phyloP scores from a whole-genome alignment of 257 asterid species.

The Datura wrightii region DNA sequence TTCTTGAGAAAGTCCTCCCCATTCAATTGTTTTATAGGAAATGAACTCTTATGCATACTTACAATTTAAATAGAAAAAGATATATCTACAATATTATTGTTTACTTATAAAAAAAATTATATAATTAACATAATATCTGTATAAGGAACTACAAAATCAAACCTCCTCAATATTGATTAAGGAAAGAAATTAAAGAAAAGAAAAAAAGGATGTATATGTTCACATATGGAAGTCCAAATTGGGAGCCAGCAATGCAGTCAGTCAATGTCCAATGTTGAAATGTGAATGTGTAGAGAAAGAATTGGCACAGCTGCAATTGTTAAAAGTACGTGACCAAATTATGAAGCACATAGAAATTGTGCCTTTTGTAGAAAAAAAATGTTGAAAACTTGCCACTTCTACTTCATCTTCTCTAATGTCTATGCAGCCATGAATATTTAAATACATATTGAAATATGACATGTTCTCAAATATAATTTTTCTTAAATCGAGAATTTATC shows the following conservation, averaged over 20 bases:
- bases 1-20: no score
- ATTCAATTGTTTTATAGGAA: no score
- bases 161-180: background rate
- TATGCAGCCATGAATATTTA: background rate
- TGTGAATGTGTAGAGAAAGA: constrained; percentile 19
- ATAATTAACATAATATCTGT: no score
- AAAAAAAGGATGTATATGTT: background rate
- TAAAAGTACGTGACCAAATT: background rate
- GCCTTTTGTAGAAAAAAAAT: background rate
- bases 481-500: no score
- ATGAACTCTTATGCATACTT: no score
- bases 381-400: background rate
- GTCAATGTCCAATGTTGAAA: background rate
- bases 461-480: no score
- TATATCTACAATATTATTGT: no score
- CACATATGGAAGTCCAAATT: background rate
- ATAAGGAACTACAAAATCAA: no score
- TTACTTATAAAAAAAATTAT: no score
- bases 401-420: background rate
- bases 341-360: background rate
- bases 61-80: no score
- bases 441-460: background rate
- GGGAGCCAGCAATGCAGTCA: background rate
- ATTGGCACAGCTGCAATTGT: constrained; percentile 12
- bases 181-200: no score